These are phyloP conservation scores for Aspergillus phoenicis DNA, from an alignment of 2,329 filamentous ascomycete genomes.

Conservation along the genomic window DNA sequence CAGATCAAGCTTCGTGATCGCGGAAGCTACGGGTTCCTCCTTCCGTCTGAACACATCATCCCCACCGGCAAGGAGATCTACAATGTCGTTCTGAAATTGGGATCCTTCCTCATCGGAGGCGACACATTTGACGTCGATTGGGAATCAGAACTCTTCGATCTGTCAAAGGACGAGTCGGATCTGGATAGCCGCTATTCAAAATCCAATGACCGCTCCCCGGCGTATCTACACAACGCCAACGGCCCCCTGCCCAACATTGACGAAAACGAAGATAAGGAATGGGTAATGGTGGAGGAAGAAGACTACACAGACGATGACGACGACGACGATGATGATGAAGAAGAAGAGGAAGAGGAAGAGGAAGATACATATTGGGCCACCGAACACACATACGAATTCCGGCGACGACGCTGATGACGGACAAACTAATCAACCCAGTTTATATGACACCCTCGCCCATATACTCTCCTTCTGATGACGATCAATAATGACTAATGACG, in stretches of 20 bases:
- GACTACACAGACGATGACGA: neutral
- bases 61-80: slow-evolving; percentile 88
- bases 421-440: neutral
- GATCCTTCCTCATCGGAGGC: slow-evolving; percentile 60
- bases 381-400: slow-evolving; percentile 6
- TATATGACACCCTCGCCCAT: neutral
- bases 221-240: neutral
- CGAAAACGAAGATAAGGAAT: neutral
- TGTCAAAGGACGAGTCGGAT: neutral
- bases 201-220: neutral
- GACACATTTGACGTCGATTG: slow-evolving; percentile 18
- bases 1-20: slow-evolving; percentile 92
- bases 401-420: neutral
- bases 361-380: slow-evolving; percentile 3
- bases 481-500: neutral
- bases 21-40: slow-evolving; percentile 88
- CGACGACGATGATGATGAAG: slow-evolving; percentile 10
- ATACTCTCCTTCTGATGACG: neutral
- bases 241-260: neutral
- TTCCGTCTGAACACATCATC: slow-evolving; percentile 83
- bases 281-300: neutral
- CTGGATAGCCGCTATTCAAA: neutral
- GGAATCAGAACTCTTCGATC: slow-evolving; percentile 18
- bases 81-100: slow-evolving; percentile 80
- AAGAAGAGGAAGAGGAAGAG: slow-evolving; percentile 5